Evolutionary conservation across 2,329 filamentous ascomycete genomes (phyloP), one percentile per base, ranked within the genome.

Genomic region (Simplicillium sp.): DNA sequence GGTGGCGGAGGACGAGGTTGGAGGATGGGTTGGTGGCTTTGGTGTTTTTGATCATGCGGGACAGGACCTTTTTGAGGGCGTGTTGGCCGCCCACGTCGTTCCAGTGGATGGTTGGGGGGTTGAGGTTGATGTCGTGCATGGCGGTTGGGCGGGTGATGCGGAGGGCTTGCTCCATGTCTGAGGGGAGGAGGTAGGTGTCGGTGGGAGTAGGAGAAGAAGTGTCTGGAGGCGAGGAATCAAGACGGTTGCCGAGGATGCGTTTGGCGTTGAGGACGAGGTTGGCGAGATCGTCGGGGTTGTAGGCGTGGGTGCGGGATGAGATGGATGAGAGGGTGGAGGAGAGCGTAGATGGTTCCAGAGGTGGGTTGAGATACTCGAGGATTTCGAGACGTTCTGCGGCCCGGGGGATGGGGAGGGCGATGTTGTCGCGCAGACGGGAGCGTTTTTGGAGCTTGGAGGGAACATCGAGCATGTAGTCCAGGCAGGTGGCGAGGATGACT

Each of bases 101-200:
- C 88, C 88, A 97, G 58, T 74, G 75, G 20, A 94, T 81, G 12
- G 84, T 88, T 0, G 88, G 89, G 8, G 87, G 89, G 54, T 94
- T 86, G 36, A 96, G 71, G 55, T 92, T 87, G 41, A 95, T 80
- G 54, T 94, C 88, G 48, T 87, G 81, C 77, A 97, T 90, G 3
- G 87, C 86, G 1, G 84, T 88, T 2, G 90, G 87, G 11, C 77
- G 74, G n/a, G 88, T 79, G 41, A 75, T 65, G 31, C 75, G 70
- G 29, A 90, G 69, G 1, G 87, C 86, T 32, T 68, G 58, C 29
- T 79, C 69, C 39, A 87, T 71, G 52, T 88, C 80, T 9, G 71
- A 49, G 38, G 53, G 52, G 1, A 50, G 50, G 7, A 67, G 46
- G 41, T 59, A 64, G 41, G 56, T 46, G 31, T 13, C 6, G 31